These are phyloP conservation scores for Malassezia furfur DNA, from an alignment of 1,284 basidiomycete species.

Conservation along the genomic window DNA sequence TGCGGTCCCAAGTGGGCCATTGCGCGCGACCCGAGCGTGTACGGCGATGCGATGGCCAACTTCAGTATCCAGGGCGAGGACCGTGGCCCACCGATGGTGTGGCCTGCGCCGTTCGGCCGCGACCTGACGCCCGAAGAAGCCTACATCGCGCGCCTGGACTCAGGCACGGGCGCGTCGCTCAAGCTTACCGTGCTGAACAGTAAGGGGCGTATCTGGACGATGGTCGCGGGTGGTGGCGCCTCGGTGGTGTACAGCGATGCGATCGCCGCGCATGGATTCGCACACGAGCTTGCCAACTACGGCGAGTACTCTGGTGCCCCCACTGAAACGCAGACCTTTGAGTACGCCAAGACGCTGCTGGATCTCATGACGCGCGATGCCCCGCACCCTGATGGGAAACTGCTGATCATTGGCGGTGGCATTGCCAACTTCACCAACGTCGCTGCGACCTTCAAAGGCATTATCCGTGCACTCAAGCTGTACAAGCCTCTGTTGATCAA, in stretches of 20 bases:
- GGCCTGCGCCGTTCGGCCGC: constrained; percentile 95
- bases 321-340: constrained; percentile 94
- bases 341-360: constrained; percentile 98
- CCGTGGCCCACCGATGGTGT: constrained; percentile 84
- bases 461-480: constrained; percentile 92
- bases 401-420: constrained; percentile 98
- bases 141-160: constrained; percentile 96
- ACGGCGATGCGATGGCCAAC: constrained; percentile 49
- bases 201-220: constrained; percentile 94
- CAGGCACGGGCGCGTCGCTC: constrained; percentile 90
- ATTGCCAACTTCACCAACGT: constrained; percentile 99
- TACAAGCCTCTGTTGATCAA: constrained; percentile 57
- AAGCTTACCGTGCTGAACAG: constrained; percentile 94
- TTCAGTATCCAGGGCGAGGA: constrained; percentile 47
- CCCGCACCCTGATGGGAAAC: constrained; percentile 61
- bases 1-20: constrained; percentile 98
- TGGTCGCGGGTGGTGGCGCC: constrained; percentile 80
- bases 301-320: constrained; percentile 99
- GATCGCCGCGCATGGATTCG: constrained; percentile 91
- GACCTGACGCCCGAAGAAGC: constrained; percentile 97
- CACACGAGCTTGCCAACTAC: constrained; percentile 96
- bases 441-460: constrained; percentile 98
- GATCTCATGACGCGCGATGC: constrained; percentile 78
- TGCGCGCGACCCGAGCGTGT: constrained; percentile 75
- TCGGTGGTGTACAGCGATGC: constrained; percentile 79